Evolutionary conservation across 805 yeast genomes (phyloP).

Genomic region (Yarrowia sp.): DNA sequence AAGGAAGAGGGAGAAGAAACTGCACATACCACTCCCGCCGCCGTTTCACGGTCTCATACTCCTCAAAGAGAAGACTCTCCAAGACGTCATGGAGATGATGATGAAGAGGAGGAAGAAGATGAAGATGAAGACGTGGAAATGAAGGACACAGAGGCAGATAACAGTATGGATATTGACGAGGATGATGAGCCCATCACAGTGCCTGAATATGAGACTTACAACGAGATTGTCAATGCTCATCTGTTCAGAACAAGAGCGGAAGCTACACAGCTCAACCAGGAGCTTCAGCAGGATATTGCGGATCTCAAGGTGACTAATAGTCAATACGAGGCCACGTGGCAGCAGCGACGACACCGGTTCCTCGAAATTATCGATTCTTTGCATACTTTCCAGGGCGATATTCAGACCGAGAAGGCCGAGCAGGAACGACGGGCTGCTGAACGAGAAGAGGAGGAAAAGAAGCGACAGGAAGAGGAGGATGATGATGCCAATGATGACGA

Average conservation of each 20-base stretch:
- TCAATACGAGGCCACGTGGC: constrained; percentile 32
- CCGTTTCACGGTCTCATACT: constrained; percentile 11
- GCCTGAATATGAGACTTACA: constrained; percentile 24
- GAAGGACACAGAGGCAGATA: constrained; percentile 39
- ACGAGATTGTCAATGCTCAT: constrained; percentile 13
- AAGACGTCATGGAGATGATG: constrained; percentile 29
- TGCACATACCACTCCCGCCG: not conserved
- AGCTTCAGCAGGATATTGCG: constrained; percentile 25
- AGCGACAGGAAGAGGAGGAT: constrained; percentile 25
- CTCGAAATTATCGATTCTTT: constrained; percentile 32
- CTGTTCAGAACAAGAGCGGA: constrained; percentile 27
- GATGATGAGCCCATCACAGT: not conserved
- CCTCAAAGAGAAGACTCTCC: constrained; percentile 18
- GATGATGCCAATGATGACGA: constrained; percentile 1
- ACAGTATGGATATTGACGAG: constrained; percentile 27
- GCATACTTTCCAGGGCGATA: constrained; percentile 38
- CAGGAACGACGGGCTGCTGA: constrained; percentile 38
- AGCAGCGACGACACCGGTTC: constrained; percentile 32
- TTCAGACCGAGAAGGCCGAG: constrained; percentile 37
- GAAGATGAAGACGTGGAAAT: constrained; percentile 40
- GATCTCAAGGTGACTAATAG: constrained; percentile 35
- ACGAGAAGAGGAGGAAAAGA: constrained; percentile 35
- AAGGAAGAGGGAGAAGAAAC: constrained; percentile 16
- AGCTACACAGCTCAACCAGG: constrained; percentile 20
- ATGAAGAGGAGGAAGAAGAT: constrained; percentile 39